Evolutionary conservation across 306 rosid species (phyloP).

Genomic region (Lupinus albus): DNA sequence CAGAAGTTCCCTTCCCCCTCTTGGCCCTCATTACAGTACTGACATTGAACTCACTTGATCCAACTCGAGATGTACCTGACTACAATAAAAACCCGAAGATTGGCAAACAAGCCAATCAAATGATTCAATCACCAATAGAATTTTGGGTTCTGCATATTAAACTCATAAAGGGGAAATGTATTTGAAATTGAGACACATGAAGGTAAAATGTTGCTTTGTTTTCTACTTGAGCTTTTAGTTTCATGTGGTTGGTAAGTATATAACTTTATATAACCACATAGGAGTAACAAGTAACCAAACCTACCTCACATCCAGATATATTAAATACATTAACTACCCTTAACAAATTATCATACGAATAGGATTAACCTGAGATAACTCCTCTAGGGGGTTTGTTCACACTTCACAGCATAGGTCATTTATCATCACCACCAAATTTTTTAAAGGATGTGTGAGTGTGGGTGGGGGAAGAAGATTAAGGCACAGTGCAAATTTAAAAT

Average conservation of each 20-base stretch:
- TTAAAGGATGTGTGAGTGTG: not conserved
- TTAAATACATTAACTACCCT: conserved; percentile 18
- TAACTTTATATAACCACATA: too few relatives aligned
- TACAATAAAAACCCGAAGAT: conserved; percentile 39
- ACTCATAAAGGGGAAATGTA: conserved; percentile 18
- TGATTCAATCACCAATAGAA: not conserved
- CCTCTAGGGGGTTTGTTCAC: not conserved
- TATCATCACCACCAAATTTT: not conserved
- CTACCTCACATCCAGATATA: not conserved
- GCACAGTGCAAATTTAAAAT: conserved; percentile 16
- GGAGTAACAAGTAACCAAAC: conserved; percentile 19
- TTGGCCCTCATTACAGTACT: conserved; percentile 47
- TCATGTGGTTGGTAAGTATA: not conserved
- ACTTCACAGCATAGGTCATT: not conserved
- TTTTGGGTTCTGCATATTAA: conserved; percentile 5
- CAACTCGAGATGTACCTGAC: conserved; percentile 55
- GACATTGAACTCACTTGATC: conserved; percentile 52
- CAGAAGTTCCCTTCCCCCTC: conserved; percentile 62
- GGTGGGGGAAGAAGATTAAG: not conserved
- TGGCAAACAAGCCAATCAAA: conserved; percentile 33
- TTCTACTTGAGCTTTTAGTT: not conserved
- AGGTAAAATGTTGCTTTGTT: not conserved
- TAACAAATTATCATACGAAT: conserved; percentile 7
- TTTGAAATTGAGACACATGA: not conserved
- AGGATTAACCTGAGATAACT: conserved; percentile 24